Evolutionary conservation across 2,329 filamentous ascomycete species (phyloP).

Genomic region (Lachnum nothofagi): DNA sequence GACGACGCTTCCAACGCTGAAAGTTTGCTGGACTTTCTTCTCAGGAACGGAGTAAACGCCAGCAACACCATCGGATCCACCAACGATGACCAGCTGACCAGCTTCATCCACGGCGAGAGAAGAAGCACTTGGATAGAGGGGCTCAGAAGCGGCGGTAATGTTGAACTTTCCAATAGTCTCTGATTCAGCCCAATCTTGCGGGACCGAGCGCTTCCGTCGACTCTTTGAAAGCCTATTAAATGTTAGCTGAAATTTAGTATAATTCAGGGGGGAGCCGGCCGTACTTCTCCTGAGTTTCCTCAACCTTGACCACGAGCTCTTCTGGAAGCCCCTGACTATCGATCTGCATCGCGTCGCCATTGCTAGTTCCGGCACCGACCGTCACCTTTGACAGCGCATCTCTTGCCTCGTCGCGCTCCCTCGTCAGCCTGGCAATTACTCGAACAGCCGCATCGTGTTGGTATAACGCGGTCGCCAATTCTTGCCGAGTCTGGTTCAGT

Average conservation of each 20-base stretch:
- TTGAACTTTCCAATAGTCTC: slow-evolving; percentile 63
- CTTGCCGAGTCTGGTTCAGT: slow-evolving; percentile 81
- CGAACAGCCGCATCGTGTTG: slow-evolving; percentile 96
- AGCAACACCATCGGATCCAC: slow-evolving; percentile 57
- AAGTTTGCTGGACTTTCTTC: slow-evolving; percentile 57
- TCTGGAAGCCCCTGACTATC: slow-evolving; percentile 74
- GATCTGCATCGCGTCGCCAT: slow-evolving; percentile 87
- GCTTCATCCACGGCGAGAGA: slow-evolving; percentile 53
- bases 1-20: slow-evolving; percentile 43
- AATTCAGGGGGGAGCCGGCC: slow-evolving; percentile 33
- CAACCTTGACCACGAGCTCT: slow-evolving; percentile 65
- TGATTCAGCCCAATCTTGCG: slow-evolving; percentile 75
- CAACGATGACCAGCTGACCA: slow-evolving; percentile 57
- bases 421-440: slow-evolving; percentile 86
- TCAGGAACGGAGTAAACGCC: slow-evolving; percentile 75
- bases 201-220: slow-evolving; percentile 82
- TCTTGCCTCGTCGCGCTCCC: slow-evolving; percentile 86
- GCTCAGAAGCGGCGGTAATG: slow-evolving; percentile 47
- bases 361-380: slow-evolving; percentile 54
- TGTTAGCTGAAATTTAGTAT: slow-evolving; percentile 13
- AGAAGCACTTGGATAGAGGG: slow-evolving; percentile 54
- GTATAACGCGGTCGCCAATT: slow-evolving; percentile 88
- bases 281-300: slow-evolving; percentile 74
- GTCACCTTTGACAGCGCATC: slow-evolving; percentile 83
- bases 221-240: slow-evolving; percentile 69